Evolutionary conservation across 2,329 filamentous ascomycete species (phyloP).

Genomic region (Achaetomium macrosporum): DNA sequence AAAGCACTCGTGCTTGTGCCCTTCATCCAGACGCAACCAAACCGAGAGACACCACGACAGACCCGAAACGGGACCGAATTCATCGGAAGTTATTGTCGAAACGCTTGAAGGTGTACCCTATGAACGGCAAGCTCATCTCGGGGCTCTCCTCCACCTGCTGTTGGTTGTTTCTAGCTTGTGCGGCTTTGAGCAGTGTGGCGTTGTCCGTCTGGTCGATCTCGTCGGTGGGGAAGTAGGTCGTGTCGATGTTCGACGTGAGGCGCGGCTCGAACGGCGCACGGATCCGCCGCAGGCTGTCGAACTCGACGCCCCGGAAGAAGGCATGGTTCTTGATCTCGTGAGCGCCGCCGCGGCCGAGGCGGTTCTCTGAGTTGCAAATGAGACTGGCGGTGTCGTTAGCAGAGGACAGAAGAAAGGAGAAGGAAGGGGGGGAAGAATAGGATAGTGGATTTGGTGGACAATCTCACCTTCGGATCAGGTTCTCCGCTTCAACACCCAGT

Average conservation of each 20-base stretch:
- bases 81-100: slow-evolving; percentile 70
- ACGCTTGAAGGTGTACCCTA: slow-evolving; percentile 96
- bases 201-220: slow-evolving; percentile 97
- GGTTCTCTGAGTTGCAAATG: slow-evolving; percentile 89
- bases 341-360: slow-evolving; percentile 79
- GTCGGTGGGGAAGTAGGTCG: slow-evolving; percentile 97
- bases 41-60: background rate
- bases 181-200: slow-evolving; percentile 76
- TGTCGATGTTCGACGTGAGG: slow-evolving; percentile 87
- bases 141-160: slow-evolving; percentile 66
- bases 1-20: too few relatives aligned
- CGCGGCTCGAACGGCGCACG: slow-evolving; percentile 94
- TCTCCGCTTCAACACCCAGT: slow-evolving; percentile 81
- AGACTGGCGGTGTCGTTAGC: slow-evolving; percentile 50
- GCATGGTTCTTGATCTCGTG: slow-evolving; percentile 89
- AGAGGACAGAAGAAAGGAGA: background rate
- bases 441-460: background rate
- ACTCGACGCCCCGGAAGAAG: slow-evolving; percentile 96
- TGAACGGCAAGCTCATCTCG: slow-evolving; percentile 93
- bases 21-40: background rate
- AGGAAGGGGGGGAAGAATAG: background rate
- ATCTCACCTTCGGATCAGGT: slow-evolving; percentile 79
- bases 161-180: slow-evolving; percentile 60
- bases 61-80: slow-evolving; percentile 16
- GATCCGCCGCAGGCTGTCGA: slow-evolving; percentile 86